These are phyloP conservation scores for Xylariaceae sp. DNA, from an alignment of 2,329 filamentous ascomycete genomes.

Conservation along the genomic window DNA sequence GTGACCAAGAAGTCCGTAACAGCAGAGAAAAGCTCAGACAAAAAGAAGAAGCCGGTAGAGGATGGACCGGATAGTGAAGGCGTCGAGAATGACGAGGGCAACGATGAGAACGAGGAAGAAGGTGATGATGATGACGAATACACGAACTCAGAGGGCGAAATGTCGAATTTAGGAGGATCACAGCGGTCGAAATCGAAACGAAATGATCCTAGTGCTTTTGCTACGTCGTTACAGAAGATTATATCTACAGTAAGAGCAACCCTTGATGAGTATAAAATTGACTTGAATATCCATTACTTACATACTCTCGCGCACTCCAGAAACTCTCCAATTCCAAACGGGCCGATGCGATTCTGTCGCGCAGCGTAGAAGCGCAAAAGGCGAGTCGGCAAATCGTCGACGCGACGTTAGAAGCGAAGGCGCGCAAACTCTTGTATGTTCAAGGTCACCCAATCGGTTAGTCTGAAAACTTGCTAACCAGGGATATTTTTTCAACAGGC, in stretches of 20 bases:
- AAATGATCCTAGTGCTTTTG: conserved; percentile 87
- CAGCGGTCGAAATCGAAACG: conserved; percentile 63
- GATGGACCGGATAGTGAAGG: conserved; percentile 22
- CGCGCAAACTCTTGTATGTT: conserved; percentile 58
- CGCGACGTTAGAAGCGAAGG: conserved; percentile 73
- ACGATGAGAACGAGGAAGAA: conserved; percentile 26
- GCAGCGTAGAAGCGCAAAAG: conserved; percentile 68
- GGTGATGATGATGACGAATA: conserved; percentile 27
- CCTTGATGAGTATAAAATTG: neutral
- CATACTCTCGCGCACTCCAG: neutral
- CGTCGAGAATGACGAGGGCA: conserved; percentile 16
- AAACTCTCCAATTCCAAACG: conserved; percentile 80
- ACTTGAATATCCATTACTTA: neutral
- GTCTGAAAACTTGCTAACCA: neutral
- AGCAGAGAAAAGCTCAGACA: neutral
- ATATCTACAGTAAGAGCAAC: conserved; percentile 53
- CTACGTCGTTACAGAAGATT: conserved; percentile 89
- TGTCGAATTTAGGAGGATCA: conserved; percentile 25
- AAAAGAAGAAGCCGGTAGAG: conserved; percentile 16
- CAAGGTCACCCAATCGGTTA: neutral
- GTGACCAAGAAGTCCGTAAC: neutral
- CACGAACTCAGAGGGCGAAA: conserved; percentile 27
- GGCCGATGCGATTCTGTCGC: conserved; percentile 83
- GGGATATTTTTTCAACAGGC: conserved; percentile 24
- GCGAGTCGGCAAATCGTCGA: conserved; percentile 69